phyloP scores from a whole-genome alignment of 1,284 basidiomycete genomes.

The Tilletia walkeri region DNA sequence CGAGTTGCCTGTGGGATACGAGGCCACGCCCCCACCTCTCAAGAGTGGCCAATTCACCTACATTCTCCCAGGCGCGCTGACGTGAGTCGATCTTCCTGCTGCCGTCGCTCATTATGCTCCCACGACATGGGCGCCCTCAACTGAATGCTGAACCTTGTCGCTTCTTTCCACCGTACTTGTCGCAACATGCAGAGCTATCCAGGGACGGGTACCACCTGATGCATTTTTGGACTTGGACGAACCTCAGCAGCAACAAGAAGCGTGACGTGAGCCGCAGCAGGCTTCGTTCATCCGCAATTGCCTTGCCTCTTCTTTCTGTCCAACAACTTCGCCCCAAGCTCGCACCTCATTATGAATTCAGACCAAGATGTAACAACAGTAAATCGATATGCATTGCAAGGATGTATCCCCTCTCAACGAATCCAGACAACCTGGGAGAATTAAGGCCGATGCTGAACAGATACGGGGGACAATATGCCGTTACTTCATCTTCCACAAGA shows the following conservation, averaged over 20 bases:
- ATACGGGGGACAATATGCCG: slow-evolving; percentile 17
- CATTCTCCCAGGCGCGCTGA: slow-evolving; percentile 42
- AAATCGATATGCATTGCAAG: slow-evolving; percentile 24
- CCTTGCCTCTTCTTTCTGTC: neutral
- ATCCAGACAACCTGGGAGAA: slow-evolving; percentile 1
- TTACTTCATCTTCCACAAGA: slow-evolving; percentile 13
- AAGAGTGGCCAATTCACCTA: slow-evolving; percentile 50
- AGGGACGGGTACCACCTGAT: slow-evolving; percentile 3
- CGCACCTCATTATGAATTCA: neutral
- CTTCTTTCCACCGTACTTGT: neutral
- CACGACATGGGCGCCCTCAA: neutral
- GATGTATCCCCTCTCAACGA: slow-evolving; percentile 17
- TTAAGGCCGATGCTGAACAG: slow-evolving; percentile 10
- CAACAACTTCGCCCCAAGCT: neutral
- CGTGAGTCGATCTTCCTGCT: slow-evolving; percentile 1
- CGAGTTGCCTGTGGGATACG: slow-evolving; percentile 45
- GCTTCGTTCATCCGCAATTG: neutral
- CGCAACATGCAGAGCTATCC: neutral
- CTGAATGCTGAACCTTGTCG: neutral
- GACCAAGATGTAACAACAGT: neutral
- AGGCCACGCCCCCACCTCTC: slow-evolving; percentile 48
- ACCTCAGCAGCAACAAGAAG: slow-evolving; percentile 2
- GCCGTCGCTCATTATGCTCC: neutral
- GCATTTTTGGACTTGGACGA: neutral
- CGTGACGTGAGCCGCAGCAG: slow-evolving; percentile 23